A percentile compares a stretch with the other conserved stretches of the same genome.
Evolutionary conservation across 1,139 yeast genomes (phyloP).

Genomic region (Geotrichum phurueaensis): DNA sequence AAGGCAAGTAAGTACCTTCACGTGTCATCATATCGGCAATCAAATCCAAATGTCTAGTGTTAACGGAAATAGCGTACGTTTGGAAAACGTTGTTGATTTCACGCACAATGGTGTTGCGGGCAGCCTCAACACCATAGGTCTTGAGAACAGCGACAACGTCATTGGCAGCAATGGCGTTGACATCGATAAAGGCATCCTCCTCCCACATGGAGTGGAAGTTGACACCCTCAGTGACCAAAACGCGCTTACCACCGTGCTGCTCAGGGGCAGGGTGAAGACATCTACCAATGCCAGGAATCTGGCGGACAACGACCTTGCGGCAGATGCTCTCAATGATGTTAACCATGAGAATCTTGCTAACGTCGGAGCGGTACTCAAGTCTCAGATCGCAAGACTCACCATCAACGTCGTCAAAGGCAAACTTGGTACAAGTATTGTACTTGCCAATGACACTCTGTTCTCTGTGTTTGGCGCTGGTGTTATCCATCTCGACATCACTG

Average conservation of each 20-base stretch:
- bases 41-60: slow-evolving; percentile 88
- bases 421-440: slow-evolving; percentile 66
- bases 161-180: slow-evolving; percentile 81
- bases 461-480: slow-evolving; percentile 60
- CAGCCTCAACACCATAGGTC: slow-evolving; percentile 98
- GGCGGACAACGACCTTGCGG: slow-evolving; percentile 85
- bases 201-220: slow-evolving; percentile 98
- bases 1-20: slow-evolving; percentile 94
- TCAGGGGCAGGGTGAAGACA: slow-evolving; percentile 80
- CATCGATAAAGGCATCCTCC: slow-evolving; percentile 85
- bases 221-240: slow-evolving; percentile 94
- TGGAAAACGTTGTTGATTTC: slow-evolving; percentile 95
- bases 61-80: slow-evolving; percentile 91
- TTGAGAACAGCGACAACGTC: slow-evolving; percentile 85
- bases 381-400: slow-evolving; percentile 95
- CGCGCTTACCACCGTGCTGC: slow-evolving; percentile 49
- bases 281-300: slow-evolving; percentile 85
- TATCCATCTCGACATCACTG: slow-evolving; percentile 31
- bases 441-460: slow-evolving; percentile 72
- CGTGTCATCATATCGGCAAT: slow-evolving; percentile 99
- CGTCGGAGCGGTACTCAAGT: slow-evolving; percentile 74
- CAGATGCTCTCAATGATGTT: slow-evolving; percentile 91
- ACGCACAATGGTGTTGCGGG: slow-evolving; percentile 92
- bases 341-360: slow-evolving; percentile 94
- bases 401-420: slow-evolving; percentile 79